These are phyloP conservation scores for Aureobasidium pullulans DNA, from an alignment of 2,329 filamentous ascomycete genomes.

Conservation along the genomic window DNA sequence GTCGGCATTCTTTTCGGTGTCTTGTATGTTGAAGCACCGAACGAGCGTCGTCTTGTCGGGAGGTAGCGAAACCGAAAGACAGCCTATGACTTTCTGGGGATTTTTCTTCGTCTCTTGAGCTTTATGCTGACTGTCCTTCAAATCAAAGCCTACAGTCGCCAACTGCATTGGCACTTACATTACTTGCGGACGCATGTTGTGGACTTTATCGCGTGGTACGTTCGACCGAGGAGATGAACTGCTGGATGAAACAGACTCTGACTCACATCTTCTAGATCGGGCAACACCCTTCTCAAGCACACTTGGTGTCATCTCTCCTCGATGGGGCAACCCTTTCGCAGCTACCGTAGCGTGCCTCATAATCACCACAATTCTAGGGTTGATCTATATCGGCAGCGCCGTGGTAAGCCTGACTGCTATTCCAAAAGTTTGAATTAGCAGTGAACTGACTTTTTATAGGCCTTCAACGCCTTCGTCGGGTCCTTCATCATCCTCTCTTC, in stretches of 20 bases:
- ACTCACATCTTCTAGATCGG: slow-evolving; percentile 29
- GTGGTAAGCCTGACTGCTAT: slow-evolving; percentile 27
- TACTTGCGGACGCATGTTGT: slow-evolving; percentile 55
- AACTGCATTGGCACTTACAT: slow-evolving; percentile 52
- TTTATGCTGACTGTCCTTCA: not conserved
- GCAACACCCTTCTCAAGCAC: slow-evolving; percentile 47
- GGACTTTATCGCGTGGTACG: slow-evolving; percentile 50
- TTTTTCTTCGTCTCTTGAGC: not conserved
- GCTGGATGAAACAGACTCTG: not conserved
- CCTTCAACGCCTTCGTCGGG: slow-evolving; percentile 61
- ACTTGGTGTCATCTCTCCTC: slow-evolving; percentile 41
- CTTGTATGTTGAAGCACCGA: too few relatives aligned
- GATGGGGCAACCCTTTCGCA: slow-evolving; percentile 46
- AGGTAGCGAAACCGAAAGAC: too few relatives aligned
- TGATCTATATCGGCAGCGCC: slow-evolving; percentile 58
- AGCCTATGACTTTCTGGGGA: too few relatives aligned
- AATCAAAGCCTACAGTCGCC: slow-evolving; percentile 36
- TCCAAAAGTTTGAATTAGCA: not conserved
- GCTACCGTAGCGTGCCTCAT: slow-evolving; percentile 46
- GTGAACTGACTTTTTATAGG: slow-evolving; percentile 23
- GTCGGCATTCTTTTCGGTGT: too few relatives aligned
- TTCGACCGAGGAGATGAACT: not conserved
- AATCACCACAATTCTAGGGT: slow-evolving; percentile 50
- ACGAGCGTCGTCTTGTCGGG: too few relatives aligned
- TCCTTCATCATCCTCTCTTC: slow-evolving; percentile 50